Evolutionary conservation across 768 basidiomycete genomes (phyloP).

Genomic region (Saitozyma podzolica): DNA sequence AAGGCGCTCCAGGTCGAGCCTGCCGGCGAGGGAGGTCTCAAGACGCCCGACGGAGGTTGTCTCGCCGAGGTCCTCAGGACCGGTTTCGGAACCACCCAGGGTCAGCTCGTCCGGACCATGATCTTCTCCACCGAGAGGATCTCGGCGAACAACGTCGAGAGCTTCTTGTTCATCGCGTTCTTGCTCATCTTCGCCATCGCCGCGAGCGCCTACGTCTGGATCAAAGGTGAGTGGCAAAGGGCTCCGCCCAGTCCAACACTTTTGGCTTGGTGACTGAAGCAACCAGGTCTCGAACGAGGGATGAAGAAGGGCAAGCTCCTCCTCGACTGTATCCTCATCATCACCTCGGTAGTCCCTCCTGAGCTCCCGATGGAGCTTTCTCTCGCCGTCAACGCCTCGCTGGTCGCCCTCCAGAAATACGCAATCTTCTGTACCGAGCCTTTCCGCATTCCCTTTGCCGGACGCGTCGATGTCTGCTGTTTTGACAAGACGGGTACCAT

Average conservation of each 20-base stretch:
- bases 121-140: conserved; percentile 97
- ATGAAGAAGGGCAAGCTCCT: conserved; percentile 93
- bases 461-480: conserved; percentile 95
- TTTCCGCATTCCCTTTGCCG: conserved; percentile 94
- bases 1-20: conserved; percentile 83
- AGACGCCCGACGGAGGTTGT: conserved; percentile 84
- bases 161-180: conserved; percentile 97
- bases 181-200: conserved; percentile 95
- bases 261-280: conserved; percentile 6
- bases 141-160: conserved; percentile 92
- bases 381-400: conserved; percentile 89
- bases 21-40: conserved; percentile 53
- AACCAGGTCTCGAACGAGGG: conserved; percentile 78
- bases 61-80: conserved; percentile 90
- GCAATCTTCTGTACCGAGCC: conserved; percentile 99
- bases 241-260: too few relatives aligned
- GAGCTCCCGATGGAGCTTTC: conserved; percentile 98
- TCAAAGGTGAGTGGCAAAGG: conserved; percentile 66
- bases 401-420: conserved; percentile 89
- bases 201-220: conserved; percentile 98
- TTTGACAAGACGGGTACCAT: conserved; percentile 99
- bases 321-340: conserved; percentile 91
- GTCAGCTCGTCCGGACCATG: conserved; percentile 96
- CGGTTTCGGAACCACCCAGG: conserved; percentile 96
- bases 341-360: conserved; percentile 96